phyloP scores from a whole-genome alignment of 352 stramenopile species.

The Pythium plurisporium region DNA sequence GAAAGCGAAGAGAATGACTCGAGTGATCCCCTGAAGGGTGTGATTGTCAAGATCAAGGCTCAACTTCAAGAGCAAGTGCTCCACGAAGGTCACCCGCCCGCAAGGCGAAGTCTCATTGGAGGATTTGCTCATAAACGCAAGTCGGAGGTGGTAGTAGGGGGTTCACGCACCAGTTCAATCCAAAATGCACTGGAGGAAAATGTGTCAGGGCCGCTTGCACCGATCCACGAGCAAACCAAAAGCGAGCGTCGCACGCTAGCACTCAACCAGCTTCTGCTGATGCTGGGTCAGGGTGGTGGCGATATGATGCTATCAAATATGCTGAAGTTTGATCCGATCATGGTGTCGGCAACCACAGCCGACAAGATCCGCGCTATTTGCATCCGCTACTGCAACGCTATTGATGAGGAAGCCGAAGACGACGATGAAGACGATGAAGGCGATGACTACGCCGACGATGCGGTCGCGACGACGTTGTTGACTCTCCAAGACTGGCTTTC shows the following conservation, averaged over 20 bases:
- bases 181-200: neutral
- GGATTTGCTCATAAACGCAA: neutral
- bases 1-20: slow-evolving; percentile 3
- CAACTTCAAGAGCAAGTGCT: slow-evolving; percentile 30
- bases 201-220: neutral
- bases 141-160: neutral
- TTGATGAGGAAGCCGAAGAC: slow-evolving; percentile 19
- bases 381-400: slow-evolving; percentile 7
- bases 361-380: slow-evolving; percentile 42
- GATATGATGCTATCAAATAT: slow-evolving; percentile 48
- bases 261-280: slow-evolving; percentile 36
- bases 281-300: slow-evolving; percentile 39
- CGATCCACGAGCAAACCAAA: neutral
- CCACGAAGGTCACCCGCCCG: neutral
- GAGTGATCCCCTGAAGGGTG: slow-evolving; percentile 33
- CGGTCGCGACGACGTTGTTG: slow-evolving; percentile 30
- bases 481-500: slow-evolving; percentile 54
- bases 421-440: slow-evolving; percentile 14
- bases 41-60: slow-evolving; percentile 50
- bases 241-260: slow-evolving; percentile 24
- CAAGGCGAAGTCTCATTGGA: neutral
- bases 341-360: slow-evolving; percentile 30
- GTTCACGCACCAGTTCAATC: neutral
- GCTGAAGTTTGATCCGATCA: slow-evolving; percentile 53
- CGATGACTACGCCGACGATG: slow-evolving; percentile 15